phyloP scores from a whole-genome alignment of 2,329 filamentous ascomycete genomes.

The Grosmannia serpens region DNA sequence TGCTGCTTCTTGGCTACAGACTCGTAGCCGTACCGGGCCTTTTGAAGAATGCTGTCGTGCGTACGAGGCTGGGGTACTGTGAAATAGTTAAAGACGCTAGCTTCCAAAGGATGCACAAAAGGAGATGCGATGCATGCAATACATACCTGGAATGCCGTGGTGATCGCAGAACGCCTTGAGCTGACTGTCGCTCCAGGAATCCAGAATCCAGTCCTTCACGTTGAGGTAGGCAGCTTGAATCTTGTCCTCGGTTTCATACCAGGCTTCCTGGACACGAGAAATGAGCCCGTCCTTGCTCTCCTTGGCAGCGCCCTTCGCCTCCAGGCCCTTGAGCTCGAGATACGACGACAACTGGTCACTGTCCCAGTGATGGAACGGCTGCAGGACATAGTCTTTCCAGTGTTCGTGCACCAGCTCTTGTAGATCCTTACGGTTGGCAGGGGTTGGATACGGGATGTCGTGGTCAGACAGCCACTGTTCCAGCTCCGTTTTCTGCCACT shows the following conservation, averaged over 20 bases:
- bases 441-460: conserved; percentile 78
- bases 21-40: conserved; percentile 74
- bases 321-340: conserved; percentile 57
- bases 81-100: neutral
- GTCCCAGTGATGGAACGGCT: conserved; percentile 71
- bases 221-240: conserved; percentile 58
- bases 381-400: conserved; percentile 68
- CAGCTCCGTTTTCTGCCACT: conserved; percentile 96
- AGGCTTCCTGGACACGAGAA: conserved; percentile 57
- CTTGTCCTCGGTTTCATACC: conserved; percentile 71
- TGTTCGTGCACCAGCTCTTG: conserved; percentile 80
- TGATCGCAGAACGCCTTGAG: conserved; percentile 88
- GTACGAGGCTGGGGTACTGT: conserved; percentile 72
- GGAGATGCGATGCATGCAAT: neutral
- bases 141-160: conserved; percentile 61
- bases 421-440: conserved; percentile 89
- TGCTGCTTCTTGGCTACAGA: conserved; percentile 59
- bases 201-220: conserved; percentile 85
- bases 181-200: conserved; percentile 89
- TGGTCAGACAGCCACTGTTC: conserved; percentile 94
- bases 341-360: conserved; percentile 55
- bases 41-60: conserved; percentile 69
- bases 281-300: conserved; percentile 58
- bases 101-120: neutral
- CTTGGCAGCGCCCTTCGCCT: conserved; percentile 55